These are phyloP conservation scores for Helianthus tuberosus DNA, from an alignment of 129 eudicot genomes.

Conservation along the genomic window DNA sequence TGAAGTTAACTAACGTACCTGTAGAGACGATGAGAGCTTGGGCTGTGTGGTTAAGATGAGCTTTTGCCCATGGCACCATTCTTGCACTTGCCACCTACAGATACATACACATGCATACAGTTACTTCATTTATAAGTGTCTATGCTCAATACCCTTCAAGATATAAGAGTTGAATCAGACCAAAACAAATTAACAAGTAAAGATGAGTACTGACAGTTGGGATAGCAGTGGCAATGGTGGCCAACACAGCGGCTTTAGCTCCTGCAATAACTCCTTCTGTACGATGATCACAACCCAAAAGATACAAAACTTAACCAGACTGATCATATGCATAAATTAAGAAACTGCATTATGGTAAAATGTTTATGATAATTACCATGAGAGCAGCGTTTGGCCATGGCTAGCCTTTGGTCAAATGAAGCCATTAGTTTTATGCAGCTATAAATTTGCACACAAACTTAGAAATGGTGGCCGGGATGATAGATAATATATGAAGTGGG, in stretches of 20 bases:
- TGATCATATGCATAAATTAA: background rate
- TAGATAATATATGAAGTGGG: background rate
- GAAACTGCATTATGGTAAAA: background rate
- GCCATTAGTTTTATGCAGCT: constrained; percentile 27
- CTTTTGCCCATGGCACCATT: constrained; percentile 89
- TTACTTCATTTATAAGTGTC: background rate
- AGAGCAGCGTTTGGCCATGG: constrained; percentile 85
- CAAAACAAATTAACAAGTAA: background rate
- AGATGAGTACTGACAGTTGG: constrained; percentile 56
- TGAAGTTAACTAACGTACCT: constrained; percentile 26
- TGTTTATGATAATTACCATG: constrained; percentile 49
- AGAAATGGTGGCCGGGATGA: no score
- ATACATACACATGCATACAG: background rate
- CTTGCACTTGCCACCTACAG: constrained; percentile 69
- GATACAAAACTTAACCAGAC: background rate
- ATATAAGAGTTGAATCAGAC: no score
- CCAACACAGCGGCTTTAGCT: constrained; percentile 86
- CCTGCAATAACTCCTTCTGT: constrained; percentile 93
- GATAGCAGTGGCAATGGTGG: constrained; percentile 87
- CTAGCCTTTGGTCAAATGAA: constrained; percentile 71
- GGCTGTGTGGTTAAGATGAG: constrained; percentile 82
- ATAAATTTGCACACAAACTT: no score
- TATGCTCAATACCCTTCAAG: no score
- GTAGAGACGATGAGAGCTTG: constrained; percentile 91
- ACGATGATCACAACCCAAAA: constrained; percentile 5